Conservation (phyloP, 2,329 filamentous ascomycete species). For the Cercospora nicotianae region DNA sequence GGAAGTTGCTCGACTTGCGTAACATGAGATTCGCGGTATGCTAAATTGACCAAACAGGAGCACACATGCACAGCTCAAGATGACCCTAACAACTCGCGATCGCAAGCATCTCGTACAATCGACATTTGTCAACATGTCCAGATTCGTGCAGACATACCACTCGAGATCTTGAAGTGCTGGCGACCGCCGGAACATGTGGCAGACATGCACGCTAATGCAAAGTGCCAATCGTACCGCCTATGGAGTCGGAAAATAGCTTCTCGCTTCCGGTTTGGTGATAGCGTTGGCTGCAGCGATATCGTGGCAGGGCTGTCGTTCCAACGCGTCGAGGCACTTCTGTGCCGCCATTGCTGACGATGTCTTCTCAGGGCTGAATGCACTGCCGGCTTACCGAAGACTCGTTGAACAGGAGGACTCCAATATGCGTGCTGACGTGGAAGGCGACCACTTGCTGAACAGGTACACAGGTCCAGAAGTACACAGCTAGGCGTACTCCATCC, state of each 20-base stretch:
- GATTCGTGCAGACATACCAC: not conserved
- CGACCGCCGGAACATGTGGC: slow-evolving; percentile 10
- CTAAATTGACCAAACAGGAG: not conserved
- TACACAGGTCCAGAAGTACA: slow-evolving; percentile 5
- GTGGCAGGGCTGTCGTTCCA: slow-evolving; percentile 10
- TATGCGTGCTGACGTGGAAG: slow-evolving; percentile 16
- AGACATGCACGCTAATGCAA: slow-evolving; percentile 19
- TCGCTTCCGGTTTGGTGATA: slow-evolving; percentile 4
- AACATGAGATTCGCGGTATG: not conserved
- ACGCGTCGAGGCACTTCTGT: slow-evolving; percentile 1
- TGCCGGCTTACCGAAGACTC: slow-evolving; percentile 8
- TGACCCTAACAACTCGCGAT: not conserved
- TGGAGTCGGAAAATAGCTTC: slow-evolving; percentile 16
- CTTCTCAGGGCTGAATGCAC: slow-evolving; percentile 9
- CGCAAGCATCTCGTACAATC: not conserved
- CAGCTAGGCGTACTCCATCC: slow-evolving; percentile 2
- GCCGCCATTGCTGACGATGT: slow-evolving; percentile 9
- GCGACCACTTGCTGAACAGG: slow-evolving; percentile 5
- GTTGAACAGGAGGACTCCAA: not conserved
- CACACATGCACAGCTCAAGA: not conserved
- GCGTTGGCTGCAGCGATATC: slow-evolving; percentile 1
- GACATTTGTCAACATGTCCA: not conserved
- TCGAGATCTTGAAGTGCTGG: not conserved
- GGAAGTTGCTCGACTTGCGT: not conserved
- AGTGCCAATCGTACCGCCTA: slow-evolving; percentile 7